Percentiles rank a stretch among this genome's conserved stretches.
These are phyloP conservation scores for Penicillium goetzii DNA, from an alignment of 495 filamentous ascomycete genomes.

Conservation along the genomic window DNA sequence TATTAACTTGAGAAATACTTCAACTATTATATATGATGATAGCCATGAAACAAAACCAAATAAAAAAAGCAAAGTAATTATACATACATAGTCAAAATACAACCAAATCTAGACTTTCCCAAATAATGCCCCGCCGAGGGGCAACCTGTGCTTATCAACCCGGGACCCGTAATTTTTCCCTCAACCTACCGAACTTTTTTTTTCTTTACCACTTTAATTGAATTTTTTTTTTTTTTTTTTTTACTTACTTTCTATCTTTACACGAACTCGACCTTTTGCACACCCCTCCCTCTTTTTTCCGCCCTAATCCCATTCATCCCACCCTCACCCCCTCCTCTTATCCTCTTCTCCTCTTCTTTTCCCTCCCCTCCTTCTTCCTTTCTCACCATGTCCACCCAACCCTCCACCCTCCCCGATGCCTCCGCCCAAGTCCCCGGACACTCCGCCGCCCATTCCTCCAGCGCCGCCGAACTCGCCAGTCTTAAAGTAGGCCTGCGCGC, in stretches of 20 bases:
- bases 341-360: conserved; percentile 35
- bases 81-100: too few relatives aligned
- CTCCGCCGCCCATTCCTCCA: conserved; percentile 61
- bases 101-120: conserved; percentile 3
- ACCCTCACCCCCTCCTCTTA: conserved; percentile 24
- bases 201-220: conserved; percentile 24
- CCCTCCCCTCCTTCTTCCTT: conserved; percentile 27
- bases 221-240: conserved; percentile 28
- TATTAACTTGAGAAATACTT: not conserved
- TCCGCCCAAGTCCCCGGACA: conserved; percentile 54
- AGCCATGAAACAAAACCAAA: not conserved
- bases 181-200: conserved; percentile 17
- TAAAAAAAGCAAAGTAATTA: not conserved
- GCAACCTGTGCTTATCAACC: conserved; percentile 34
- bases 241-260: conserved; percentile 9
- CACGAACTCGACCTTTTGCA: conserved; percentile 23
- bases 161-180: conserved; percentile 27
- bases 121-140: conserved; percentile 20
- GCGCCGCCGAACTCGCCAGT: conserved; percentile 88
- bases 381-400: conserved; percentile 59
- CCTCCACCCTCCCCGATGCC: conserved; percentile 50
- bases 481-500: conserved; percentile 77
- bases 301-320: conserved; percentile 1
- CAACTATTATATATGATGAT: not conserved
- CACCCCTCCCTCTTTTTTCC: conserved; percentile 30